Percentiles rank a stretch among this genome's conserved stretches.
phyloP scores from a whole-genome alignment of 306 rosid genomes.

The Quercus dentata region DNA sequence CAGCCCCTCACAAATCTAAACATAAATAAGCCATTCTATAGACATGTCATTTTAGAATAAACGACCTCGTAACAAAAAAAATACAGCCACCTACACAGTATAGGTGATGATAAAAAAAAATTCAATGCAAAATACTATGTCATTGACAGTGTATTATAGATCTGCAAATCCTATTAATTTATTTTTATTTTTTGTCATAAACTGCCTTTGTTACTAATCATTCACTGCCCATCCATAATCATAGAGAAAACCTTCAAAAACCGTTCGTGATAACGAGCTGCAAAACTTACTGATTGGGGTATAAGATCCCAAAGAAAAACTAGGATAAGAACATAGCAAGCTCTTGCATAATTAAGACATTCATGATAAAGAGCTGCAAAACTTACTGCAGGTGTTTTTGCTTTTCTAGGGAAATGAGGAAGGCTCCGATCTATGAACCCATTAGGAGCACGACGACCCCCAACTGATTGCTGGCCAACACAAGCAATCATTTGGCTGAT shows the following conservation, averaged over 20 bases:
- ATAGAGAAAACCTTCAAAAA: neutral
- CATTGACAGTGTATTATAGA: neutral
- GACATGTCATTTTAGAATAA: no score
- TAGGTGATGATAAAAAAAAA: no score
- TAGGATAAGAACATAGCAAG: neutral
- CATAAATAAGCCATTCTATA: no score
- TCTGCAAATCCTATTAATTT: neutral
- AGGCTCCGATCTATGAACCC: conserved; percentile 95
- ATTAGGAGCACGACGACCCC: conserved; percentile 91
- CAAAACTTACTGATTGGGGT: no score
- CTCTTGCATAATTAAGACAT: neutral
- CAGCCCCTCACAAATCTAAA: no score
- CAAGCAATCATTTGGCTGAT: conserved; percentile 96
- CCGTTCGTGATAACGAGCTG: neutral
- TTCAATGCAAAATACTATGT: neutral
- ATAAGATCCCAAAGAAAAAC: neutral
- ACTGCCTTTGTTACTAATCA: neutral
- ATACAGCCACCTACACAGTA: no score
- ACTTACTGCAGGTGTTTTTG: conserved; percentile 81
- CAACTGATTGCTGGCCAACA: conserved; percentile 94
- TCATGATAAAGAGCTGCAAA: neutral
- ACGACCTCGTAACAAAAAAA: no score
- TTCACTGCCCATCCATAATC: neutral
- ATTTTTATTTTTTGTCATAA: neutral
- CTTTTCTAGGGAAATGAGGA: conserved; percentile 84